Conservation (phyloP, 2,329 filamentous ascomycete genomes). For the Chrysoporthe puriensis region DNA sequence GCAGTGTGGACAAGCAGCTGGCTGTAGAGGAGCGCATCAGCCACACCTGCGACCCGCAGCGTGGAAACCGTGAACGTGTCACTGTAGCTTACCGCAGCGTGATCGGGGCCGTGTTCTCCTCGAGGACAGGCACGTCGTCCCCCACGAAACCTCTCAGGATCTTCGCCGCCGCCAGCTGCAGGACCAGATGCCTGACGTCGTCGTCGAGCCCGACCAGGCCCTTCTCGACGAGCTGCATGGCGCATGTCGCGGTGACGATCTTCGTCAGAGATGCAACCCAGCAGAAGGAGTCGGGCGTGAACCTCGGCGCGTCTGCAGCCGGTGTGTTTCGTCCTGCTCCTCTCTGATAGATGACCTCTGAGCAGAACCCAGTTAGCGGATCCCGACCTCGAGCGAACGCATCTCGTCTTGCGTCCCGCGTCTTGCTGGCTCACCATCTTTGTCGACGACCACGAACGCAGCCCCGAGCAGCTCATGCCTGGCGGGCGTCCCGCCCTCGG, state of each 20-base stretch:
- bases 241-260: conserved; percentile 39
- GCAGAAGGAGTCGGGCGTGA: conserved; percentile 37
- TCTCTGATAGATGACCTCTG: conserved; percentile 40
- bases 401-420: not conserved
- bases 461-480: conserved; percentile 42
- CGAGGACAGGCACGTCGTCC: conserved; percentile 42
- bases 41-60: not conserved
- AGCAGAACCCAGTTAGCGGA: not conserved
- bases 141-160: conserved; percentile 44
- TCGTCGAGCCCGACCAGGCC: conserved; percentile 39
- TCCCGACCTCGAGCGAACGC: not conserved
- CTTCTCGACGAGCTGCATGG: conserved; percentile 45
- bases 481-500: conserved; percentile 34
- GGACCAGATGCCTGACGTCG: conserved; percentile 38
- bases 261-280: conserved; percentile 46
- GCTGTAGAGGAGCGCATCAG: conserved; percentile 28
- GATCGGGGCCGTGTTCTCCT: conserved; percentile 42
- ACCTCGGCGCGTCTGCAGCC: conserved; percentile 33
- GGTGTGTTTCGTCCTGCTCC: conserved; percentile 39
- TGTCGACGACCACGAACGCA: conserved; percentile 41
- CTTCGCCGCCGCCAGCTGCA: conserved; percentile 35
- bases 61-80: no score
- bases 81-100: conserved; percentile 40
- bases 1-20: conserved; percentile 54
- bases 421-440: conserved; percentile 34